phyloP scores from a whole-genome alignment of 2,329 filamentous ascomycete species.

The Verticillium longisporum region DNA sequence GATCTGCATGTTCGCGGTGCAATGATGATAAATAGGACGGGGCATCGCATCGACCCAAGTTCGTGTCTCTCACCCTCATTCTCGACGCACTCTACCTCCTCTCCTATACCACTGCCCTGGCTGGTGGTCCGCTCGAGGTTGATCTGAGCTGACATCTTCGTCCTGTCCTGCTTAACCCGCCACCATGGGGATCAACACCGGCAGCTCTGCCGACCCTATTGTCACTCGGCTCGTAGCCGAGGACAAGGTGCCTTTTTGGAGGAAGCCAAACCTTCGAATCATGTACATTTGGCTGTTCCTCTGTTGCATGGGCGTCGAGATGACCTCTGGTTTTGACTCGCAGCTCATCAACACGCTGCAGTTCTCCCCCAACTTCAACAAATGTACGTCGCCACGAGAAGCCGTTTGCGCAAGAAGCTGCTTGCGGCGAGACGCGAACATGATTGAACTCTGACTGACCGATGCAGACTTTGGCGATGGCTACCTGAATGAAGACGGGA shows the following conservation, averaged over 20 bases:
- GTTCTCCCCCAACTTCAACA: constrained; percentile 17
- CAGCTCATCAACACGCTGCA: constrained; percentile 34
- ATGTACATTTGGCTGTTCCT: constrained; percentile 46
- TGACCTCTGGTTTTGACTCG: constrained; percentile 49
- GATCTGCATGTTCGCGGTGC: not conserved
- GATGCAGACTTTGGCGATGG: constrained; percentile 9
- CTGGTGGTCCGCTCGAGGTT: not conserved
- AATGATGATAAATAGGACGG: not conserved
- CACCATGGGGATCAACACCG: constrained; percentile 3
- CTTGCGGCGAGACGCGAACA: not conserved
- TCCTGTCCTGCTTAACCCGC: not conserved
- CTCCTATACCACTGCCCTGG: not conserved
- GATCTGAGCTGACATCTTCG: not conserved
- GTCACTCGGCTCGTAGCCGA: constrained; percentile 21
- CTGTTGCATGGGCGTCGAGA: constrained; percentile 49
- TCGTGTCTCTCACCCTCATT: not conserved
- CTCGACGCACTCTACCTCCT: not conserved
- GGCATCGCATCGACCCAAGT: not conserved
- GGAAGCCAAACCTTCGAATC: constrained; percentile 43
- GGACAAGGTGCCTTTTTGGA: constrained; percentile 38
- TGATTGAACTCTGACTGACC: not conserved
- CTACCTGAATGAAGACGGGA: constrained; percentile 10
- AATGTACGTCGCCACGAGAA: not conserved
- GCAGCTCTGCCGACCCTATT: constrained; percentile 15
- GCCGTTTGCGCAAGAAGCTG: too few relatives aligned